Conservation (phyloP, 345 rosid species). For the Pistacia integerrima region DNA sequence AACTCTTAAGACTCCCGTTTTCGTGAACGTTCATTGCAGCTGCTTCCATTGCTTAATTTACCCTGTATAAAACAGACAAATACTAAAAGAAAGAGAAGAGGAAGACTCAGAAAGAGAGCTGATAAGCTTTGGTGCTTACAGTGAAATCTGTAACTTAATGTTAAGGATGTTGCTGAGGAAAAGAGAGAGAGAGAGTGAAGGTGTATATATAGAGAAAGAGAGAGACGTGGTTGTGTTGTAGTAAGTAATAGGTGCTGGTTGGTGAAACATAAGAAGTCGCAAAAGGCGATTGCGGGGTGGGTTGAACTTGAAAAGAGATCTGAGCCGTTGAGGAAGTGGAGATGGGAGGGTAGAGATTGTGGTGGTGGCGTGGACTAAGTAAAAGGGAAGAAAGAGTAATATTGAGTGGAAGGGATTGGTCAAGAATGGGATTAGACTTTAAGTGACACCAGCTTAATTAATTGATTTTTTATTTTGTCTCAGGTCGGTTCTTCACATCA, state of each 20-base stretch:
- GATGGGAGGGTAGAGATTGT: neutral
- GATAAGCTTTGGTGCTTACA: neutral
- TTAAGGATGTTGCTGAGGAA: slow-evolving; percentile 25
- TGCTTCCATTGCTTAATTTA: too few relatives aligned
- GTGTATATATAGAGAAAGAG: slow-evolving; percentile 17
- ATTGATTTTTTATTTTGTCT: too few relatives aligned
- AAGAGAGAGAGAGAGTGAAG: neutral
- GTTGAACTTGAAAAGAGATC: neutral
- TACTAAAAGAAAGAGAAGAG: neutral
- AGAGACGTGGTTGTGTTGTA: neutral
- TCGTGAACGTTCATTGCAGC: neutral
- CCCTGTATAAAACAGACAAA: neutral
- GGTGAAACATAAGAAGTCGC: slow-evolving; percentile 13
- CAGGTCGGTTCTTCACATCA: neutral
- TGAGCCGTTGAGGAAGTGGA: slow-evolving; percentile 8
- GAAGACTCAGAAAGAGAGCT: neutral
- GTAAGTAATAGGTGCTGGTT: neutral
- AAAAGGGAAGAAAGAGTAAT: neutral
- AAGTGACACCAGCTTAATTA: too few relatives aligned
- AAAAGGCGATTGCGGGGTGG: neutral
- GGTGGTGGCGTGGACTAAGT: slow-evolving; percentile 15
- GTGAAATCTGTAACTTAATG: neutral
- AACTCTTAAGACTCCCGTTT: slow-evolving; percentile 6
- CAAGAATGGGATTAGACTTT: too few relatives aligned
- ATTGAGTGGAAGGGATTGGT: slow-evolving; percentile 9